phyloP scores from a whole-genome alignment of 202 grass and related monocot species.

The Thinopyrum obtusiflorum region DNA sequence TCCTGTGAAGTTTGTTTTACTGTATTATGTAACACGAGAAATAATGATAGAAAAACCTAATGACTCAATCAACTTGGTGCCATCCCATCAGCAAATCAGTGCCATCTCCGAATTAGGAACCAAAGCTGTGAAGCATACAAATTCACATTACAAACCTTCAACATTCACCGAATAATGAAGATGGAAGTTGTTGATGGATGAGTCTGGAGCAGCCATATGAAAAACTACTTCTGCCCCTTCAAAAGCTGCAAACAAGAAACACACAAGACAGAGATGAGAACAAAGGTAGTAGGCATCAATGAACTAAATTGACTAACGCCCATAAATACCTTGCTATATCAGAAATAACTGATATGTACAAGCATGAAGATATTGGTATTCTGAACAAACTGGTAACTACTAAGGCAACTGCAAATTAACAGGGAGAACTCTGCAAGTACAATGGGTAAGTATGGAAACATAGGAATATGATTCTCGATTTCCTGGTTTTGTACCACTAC shows the following conservation, averaged over 20 bases:
- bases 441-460: not conserved
- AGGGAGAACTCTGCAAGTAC: not conserved
- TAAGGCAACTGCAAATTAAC: not conserved
- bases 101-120: not conserved
- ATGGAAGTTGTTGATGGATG: constrained; percentile 94
- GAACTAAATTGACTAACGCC: not conserved
- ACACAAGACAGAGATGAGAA: constrained; percentile 23
- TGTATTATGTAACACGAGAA: not conserved
- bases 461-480: not conserved
- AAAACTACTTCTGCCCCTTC: constrained; percentile 85
- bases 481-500: not conserved
- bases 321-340: not conserved
- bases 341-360: not conserved
- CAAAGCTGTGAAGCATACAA: constrained; percentile 22
- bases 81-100: not conserved
- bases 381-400: not conserved
- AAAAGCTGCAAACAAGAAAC: constrained; percentile 56
- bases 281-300: not conserved
- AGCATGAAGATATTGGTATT: not conserved
- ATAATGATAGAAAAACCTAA: not conserved
- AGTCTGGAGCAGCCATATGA: constrained; percentile 99
- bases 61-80: not conserved
- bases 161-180: constrained; percentile 98
- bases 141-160: constrained; percentile 58
- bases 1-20: constrained; percentile 45